phyloP scores from a whole-genome alignment of 2,329 filamentous ascomycete species.

The Talaromyces sp. region DNA sequence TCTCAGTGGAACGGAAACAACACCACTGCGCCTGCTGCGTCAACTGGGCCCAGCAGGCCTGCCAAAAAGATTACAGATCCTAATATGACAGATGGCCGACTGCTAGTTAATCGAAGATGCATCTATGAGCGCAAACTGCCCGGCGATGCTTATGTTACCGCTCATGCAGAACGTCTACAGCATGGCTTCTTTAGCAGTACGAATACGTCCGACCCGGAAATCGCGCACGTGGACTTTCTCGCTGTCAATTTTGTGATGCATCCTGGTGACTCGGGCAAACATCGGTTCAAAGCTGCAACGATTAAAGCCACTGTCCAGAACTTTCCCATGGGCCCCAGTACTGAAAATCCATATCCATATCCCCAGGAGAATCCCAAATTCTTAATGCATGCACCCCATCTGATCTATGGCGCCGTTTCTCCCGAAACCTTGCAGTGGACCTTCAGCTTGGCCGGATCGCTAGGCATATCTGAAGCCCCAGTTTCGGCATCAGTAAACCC shows the following conservation, averaged over 20 bases:
- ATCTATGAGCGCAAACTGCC: conserved; percentile 48
- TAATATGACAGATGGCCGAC: conserved; percentile 34
- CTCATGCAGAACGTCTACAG: conserved; percentile 48
- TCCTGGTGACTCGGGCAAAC: conserved; percentile 36
- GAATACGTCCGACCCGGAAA: conserved; percentile 38
- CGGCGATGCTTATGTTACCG: conserved; percentile 46
- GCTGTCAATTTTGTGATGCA: conserved; percentile 49
- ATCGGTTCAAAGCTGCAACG: conserved; percentile 46
- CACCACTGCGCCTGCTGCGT: not conserved
- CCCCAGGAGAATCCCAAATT: conserved; percentile 37
- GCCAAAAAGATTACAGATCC: conserved; percentile 22
- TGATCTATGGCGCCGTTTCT: conserved; percentile 45
- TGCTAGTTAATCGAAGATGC: conserved; percentile 38
- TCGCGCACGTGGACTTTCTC: conserved; percentile 45
- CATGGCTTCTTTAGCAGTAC: conserved; percentile 44
- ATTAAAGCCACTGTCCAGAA: conserved; percentile 39
- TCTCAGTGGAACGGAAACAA: not conserved
- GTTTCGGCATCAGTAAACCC: conserved; percentile 40
- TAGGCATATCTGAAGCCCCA: conserved; percentile 45
- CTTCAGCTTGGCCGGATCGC: conserved; percentile 42
- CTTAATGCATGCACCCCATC: conserved; percentile 47
- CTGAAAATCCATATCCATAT: conserved; percentile 3
- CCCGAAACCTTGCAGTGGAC: conserved; percentile 47
- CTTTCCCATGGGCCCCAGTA: conserved; percentile 2
- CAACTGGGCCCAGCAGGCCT: not conserved